A percentile compares a stretch with the other conserved stretches of the same genome.
phyloP scores from a whole-genome alignment of 1,284 basidiomycete species.

The Cryptococcus sp. region DNA sequence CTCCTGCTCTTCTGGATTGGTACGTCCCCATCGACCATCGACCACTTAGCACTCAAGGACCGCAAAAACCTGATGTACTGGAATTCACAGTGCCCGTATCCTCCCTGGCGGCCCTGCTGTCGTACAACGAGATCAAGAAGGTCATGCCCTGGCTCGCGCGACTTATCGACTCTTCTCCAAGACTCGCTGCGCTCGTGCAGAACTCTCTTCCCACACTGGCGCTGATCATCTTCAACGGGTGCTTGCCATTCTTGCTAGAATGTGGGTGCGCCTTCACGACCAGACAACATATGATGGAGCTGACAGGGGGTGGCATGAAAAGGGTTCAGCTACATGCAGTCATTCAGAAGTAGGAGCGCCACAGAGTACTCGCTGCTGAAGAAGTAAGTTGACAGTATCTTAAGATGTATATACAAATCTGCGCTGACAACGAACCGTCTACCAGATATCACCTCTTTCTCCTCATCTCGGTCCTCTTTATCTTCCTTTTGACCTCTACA shows the following conservation, averaged over 20 bases:
- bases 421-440: not conserved
- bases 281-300: not conserved
- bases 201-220: slow-evolving; percentile 88
- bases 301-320: slow-evolving; percentile 1
- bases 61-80: not conserved
- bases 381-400: slow-evolving; percentile 59
- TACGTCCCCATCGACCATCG: slow-evolving; percentile 27
- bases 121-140: slow-evolving; percentile 87
- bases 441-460: slow-evolving; percentile 91
- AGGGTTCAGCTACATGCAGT: slow-evolving; percentile 85
- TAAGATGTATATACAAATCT: not conserved
- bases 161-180: slow-evolving; percentile 73
- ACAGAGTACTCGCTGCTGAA: slow-evolving; percentile 89
- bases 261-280: slow-evolving; percentile 53
- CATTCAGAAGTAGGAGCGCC: slow-evolving; percentile 81
- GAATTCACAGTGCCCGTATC: slow-evolving; percentile 66
- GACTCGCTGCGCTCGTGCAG: slow-evolving; percentile 80
- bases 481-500: slow-evolving; percentile 85
- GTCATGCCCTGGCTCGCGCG: slow-evolving; percentile 73
- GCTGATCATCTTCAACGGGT: slow-evolving; percentile 83
- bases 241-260: slow-evolving; percentile 85
- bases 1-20: slow-evolving; percentile 77
- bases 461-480: slow-evolving; percentile 90
- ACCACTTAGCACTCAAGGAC: not conserved
- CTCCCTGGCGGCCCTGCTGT: slow-evolving; percentile 77